These are phyloP conservation scores for Primulina huaijiensis DNA, from an alignment of 257 asterid genomes.

Conservation along the genomic window DNA sequence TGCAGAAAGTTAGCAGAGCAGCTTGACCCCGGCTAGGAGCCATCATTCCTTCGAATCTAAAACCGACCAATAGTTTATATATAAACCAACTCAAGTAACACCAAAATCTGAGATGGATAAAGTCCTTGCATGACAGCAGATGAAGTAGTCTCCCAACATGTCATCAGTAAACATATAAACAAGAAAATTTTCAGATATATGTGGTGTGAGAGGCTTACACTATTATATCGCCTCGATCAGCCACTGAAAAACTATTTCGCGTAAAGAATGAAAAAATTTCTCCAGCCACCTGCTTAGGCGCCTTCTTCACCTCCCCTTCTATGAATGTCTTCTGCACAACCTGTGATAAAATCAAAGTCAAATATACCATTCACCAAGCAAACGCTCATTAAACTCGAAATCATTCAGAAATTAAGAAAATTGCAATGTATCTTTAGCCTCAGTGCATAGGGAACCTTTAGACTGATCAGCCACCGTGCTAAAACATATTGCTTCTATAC, in stretches of 20 bases:
- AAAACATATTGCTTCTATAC: no score
- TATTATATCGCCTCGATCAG: conserved; percentile 81
- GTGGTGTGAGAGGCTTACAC: conserved; percentile 49
- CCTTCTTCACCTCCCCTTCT: conserved; percentile 50
- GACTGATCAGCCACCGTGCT: no score
- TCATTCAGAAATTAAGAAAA: not conserved
- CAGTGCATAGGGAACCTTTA: no score
- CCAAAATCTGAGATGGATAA: not conserved
- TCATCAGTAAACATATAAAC: no score
- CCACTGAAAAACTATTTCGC: conserved; percentile 71
- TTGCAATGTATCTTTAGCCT: no score
- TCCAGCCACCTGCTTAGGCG: conserved; percentile 76
- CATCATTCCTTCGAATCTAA: conserved; percentile 93
- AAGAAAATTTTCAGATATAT: not conserved
- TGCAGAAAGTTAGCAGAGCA: conserved; percentile 85
- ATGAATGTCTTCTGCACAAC: conserved; percentile 80
- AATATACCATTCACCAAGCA: conserved; percentile 4
- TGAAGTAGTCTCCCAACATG: not conserved
- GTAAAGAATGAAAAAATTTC: conserved; percentile 88
- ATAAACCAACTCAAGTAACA: not conserved
- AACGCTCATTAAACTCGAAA: not conserved
- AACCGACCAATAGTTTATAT: not conserved
- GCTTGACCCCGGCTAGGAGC: conserved; percentile 96
- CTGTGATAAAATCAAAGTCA: conserved; percentile 37
- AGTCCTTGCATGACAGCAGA: not conserved